Conservation (phyloP, 257 asterid genomes). For the Schizonepeta tenuifolia region DNA sequence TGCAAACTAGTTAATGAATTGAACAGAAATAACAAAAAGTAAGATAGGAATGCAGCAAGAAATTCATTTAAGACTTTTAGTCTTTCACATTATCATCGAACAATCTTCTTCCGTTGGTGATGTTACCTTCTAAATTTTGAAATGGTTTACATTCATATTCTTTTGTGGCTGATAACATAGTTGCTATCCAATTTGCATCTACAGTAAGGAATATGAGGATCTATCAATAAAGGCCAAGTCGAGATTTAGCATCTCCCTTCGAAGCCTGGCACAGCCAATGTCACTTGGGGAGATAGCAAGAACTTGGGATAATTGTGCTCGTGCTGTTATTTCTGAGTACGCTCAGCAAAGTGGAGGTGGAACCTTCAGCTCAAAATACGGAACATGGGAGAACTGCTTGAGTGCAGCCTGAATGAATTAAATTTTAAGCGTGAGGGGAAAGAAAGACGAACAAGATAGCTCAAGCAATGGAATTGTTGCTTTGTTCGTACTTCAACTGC, state of each 20-base stretch:
- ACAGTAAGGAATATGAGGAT: conserved; percentile 82
- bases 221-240: conserved; percentile 72
- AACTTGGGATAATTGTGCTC: conserved; percentile 85
- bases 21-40: neutral
- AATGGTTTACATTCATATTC: neutral
- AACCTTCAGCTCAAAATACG: conserved; percentile 82
- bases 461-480: neutral
- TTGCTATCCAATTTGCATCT: conserved; percentile 1
- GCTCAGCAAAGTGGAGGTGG: conserved; percentile 88
- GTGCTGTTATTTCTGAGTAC: conserved; percentile 64
- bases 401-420: conserved; percentile 47
- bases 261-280: conserved; percentile 76
- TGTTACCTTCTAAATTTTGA: conserved; percentile 7
- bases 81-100: neutral
- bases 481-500: neutral
- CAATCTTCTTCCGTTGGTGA: neutral
- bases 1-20: neutral
- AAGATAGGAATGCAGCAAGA: neutral
- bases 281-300: conserved; percentile 73
- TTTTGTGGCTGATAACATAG: conserved; percentile 3
- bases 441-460: neutral
- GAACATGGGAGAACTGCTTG: conserved; percentile 78
- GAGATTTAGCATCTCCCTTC: conserved; percentile 71
- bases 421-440: neutral
- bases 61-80: neutral